A percentile compares a stretch with the other conserved stretches of the same genome.
phyloP scores from a whole-genome alignment of 2,329 filamentous ascomycete species.

The Xylaria sp. region DNA sequence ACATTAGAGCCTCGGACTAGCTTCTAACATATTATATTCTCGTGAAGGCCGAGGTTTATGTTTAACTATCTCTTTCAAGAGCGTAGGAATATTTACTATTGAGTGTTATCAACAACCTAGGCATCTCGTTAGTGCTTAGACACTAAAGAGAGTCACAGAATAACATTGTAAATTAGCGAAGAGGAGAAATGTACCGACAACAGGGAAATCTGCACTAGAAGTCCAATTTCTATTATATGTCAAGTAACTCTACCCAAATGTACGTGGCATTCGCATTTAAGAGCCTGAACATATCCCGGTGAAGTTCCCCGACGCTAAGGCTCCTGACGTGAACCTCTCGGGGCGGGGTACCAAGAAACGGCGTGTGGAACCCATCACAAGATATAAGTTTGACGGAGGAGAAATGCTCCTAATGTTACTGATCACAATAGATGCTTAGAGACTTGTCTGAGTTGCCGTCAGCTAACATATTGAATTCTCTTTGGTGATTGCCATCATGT shows the following conservation, averaged over 20 bases:
- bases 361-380: slow-evolving; percentile 6
- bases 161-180: neutral
- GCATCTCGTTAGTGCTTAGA: no score
- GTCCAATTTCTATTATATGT: neutral
- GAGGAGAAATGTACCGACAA: neutral
- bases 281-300: slow-evolving; percentile 5
- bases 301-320: slow-evolving; percentile 18
- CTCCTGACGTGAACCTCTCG: neutral
- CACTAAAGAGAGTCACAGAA: neutral
- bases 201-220: neutral
- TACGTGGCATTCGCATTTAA: neutral
- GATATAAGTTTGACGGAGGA: neutral
- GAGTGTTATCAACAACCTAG: no score
- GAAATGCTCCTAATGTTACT: neutral
- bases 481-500: slow-evolving; percentile 21
- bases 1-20: neutral
- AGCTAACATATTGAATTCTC: no score
- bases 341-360: slow-evolving; percentile 20
- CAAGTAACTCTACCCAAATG: neutral
- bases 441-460: slow-evolving; percentile 11
- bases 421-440: neutral
- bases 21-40: neutral
- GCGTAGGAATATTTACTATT: neutral
- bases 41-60: neutral
- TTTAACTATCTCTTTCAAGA: neutral